Base-by-base conservation (phyloP, 2,329 filamentous ascomycete species). In the Colletotrichum aenigma region DNA sequence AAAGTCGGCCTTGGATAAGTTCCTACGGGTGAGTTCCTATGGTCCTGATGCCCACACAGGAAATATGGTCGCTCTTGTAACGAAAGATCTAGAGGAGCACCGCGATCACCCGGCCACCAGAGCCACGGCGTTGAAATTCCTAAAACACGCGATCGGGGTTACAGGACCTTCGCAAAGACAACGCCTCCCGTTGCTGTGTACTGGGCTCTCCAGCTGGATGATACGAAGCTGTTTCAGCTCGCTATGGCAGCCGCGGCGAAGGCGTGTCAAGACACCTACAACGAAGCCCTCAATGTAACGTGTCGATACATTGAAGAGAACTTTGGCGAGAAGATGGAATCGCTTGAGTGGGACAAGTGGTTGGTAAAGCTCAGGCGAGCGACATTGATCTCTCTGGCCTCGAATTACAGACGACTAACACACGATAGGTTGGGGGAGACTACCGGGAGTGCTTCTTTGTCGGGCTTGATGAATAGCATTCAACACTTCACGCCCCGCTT, bases 401-500 rank as follows among this genome's bases (percentile, higher is more conserved):
- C n/a, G n/a, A n/a, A n/a, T n/a, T n/a, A n/a, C n/a, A n/a, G n/a
- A n/a, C n/a, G n/a, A n/a, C n/a, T n/a, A n/a, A n/a, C n/a, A n/a
- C n/a, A n/a, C 18, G 10, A 12, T 30, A 36, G 58, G 60, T 16
- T 62, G 28, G 60, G 30, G 2, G 60, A 24, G 24, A 24, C n/a
- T n/a, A 62, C 60, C 4, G 6, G 34, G 10, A 15, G 1, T 6
- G 21, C 28, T 32, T 7, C 60, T 30, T 3, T 62, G 10, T 34
- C 60, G 8, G 4, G 28, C 2, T 1, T 62, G 15, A 18, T 6
- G 28, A 62, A 62, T 32, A 62, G 18, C 18, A 36, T 62, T 1
- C 28, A 62, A 21, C 58, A 62, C 30, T 62, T 62, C 16, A 34
- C 18, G 18, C 60, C 60, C 18, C 60, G 60, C 10, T 62, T 36